A percentile compares a stretch with the other conserved stretches of the same genome.
Conservation (phyloP, 2,329 filamentous ascomycete species). For the Aspergillus fijiensis region DNA sequence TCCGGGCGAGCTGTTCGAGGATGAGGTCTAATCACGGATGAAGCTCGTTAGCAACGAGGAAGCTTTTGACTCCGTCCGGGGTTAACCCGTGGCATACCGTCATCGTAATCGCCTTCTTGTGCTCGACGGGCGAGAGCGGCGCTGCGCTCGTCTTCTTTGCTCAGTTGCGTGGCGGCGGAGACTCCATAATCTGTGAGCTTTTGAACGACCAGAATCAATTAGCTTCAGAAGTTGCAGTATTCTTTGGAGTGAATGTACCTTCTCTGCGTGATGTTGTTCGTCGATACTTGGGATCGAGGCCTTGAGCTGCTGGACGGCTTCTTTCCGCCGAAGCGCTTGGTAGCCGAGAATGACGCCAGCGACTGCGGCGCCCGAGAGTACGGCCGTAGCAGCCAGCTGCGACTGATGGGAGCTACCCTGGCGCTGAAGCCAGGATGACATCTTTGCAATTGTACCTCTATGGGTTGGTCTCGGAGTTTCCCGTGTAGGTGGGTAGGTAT, state of each 20-base stretch:
- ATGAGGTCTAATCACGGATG: conserved; percentile 65
- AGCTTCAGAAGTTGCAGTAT: conserved; percentile 23
- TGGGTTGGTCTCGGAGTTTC: conserved; percentile 1
- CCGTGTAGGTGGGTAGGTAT: conserved; percentile 11
- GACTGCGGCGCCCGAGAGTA: conserved; percentile 46
- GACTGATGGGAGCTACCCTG: conserved; percentile 42
- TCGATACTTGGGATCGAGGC: conserved; percentile 60
- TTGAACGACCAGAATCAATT: conserved; percentile 37
- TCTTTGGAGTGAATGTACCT: conserved; percentile 37
- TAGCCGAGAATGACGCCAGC: conserved; percentile 57
- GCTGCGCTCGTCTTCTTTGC: conserved; percentile 58
- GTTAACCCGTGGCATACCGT: conserved; percentile 42
- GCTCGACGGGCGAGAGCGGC: conserved; percentile 60
- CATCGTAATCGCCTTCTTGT: conserved; percentile 63
- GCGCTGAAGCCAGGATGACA: conserved; percentile 48
- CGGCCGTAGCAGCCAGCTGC: conserved; percentile 45
- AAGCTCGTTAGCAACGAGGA: background rate
- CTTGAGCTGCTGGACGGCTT: conserved; percentile 59
- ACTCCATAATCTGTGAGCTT: conserved; percentile 53
- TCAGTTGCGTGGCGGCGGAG: conserved; percentile 33
- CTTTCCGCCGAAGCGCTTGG: conserved; percentile 56
- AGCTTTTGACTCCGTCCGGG: no score
- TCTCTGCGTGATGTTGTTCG: conserved; percentile 51
- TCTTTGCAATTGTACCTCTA: conserved; percentile 14
- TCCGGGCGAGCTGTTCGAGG: conserved; percentile 89